Evolutionary conservation across 768 basidiomycete species (phyloP), one percentile per base, ranked within the genome.

Genomic region (Kwoniella dejecticola): DNA sequence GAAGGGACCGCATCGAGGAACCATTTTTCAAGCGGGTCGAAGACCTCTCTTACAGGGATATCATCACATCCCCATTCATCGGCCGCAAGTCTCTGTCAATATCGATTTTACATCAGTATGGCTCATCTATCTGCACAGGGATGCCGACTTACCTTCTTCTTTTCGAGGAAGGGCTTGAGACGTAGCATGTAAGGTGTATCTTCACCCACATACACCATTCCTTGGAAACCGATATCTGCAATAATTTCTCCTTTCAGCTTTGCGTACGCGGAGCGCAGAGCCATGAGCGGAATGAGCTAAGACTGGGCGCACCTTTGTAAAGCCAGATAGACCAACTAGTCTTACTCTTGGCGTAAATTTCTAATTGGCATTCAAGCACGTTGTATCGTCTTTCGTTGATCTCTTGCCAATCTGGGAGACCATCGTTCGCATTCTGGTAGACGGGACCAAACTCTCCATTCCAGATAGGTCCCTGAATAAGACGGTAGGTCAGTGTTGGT

Each of bases 371-470:
- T 60, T 85, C 82, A 57, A 91, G 83, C 8, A 89, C 87, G 17
- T 77, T 79, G 78, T 86, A 87, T 23, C 89, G 81, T 21, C 67
- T 72, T 62, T 83, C 81, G 78, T 91, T 90, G 79, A 88, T 88
- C 45, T 69, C 68, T 24, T 89, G 85, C 48, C 85, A 87, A 44
- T 79, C 78, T 2, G 81, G 82, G 2, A 87, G 86, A 3, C 83
- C 85, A 81, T 74, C 79, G 80, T 62, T 62, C 38, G 66, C 66
- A 40, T 33, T 64, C 15, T 60, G 66, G 80, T 90, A 90, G 19
- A 91, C 89, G 1, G 88, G 88, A n/a, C 89, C 90, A 84, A 87
- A 90, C 76, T 89, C 89, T 17, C 89, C 89, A 67, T 89, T 88
- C 87, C 88, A 87, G 40, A 58, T 62, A 10, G 54, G 64, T 4